These are phyloP conservation scores for Dinochytrium kinnereticum DNA, from an alignment of 371 early-diverging fungal genomes.

Conservation along the genomic window DNA sequence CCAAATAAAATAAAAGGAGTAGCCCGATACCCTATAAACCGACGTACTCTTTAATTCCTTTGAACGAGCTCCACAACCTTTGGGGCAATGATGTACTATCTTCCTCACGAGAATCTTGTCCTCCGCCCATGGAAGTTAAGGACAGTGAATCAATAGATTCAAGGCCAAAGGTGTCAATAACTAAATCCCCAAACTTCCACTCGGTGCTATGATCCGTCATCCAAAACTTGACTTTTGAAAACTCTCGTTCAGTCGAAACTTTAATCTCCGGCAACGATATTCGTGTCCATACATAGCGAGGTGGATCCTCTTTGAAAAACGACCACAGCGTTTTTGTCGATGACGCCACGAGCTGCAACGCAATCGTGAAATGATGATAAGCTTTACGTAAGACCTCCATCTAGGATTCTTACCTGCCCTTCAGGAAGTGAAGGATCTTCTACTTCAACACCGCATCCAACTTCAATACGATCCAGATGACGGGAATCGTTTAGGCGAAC, in stretches of 20 bases:
- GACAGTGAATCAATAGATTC: no score
- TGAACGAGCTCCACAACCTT: no score
- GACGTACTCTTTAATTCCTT: no score
- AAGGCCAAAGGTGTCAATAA: not conserved
- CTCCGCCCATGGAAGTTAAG: no score
- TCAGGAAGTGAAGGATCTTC: not conserved
- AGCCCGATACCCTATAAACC: no score
- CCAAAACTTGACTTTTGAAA: not conserved
- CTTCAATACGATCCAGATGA: conserved; percentile 2
- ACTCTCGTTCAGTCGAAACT: not conserved
- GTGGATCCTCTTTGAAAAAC: not conserved
- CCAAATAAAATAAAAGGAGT: no score
- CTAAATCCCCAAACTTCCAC: not conserved
- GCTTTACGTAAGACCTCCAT: not conserved
- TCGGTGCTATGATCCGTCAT: not conserved
- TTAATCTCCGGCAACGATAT: not conserved
- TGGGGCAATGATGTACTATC: no score
- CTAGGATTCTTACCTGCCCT: not conserved
- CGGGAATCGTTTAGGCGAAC: not conserved
- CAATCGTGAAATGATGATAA: not conserved
- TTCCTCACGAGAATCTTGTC: no score
- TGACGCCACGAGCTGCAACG: not conserved
- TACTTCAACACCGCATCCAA: not conserved
- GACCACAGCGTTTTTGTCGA: not conserved
- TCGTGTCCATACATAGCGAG: not conserved